A percentile compares a stretch with the other conserved stretches of the same genome.
These are phyloP conservation scores for Xylaria sp. DNA, from an alignment of 2,329 filamentous ascomycete species.

Conservation along the genomic window DNA sequence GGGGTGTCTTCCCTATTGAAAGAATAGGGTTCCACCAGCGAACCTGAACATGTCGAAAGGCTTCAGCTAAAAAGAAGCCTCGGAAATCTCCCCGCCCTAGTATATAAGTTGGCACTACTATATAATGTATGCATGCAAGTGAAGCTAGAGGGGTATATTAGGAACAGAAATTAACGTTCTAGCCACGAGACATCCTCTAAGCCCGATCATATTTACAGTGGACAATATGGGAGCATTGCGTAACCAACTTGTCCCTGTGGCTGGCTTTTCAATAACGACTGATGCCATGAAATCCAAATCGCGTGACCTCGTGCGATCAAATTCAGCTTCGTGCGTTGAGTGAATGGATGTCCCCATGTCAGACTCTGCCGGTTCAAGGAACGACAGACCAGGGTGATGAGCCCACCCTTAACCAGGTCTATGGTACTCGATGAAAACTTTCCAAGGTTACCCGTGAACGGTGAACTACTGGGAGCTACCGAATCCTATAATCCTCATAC, in stretches of 20 bases:
- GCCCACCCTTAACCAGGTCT: neutral
- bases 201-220: neutral
- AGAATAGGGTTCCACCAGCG: no score
- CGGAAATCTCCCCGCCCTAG: no score
- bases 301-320: slow-evolving; percentile 12
- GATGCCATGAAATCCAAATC: slow-evolving; percentile 6
- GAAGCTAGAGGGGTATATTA: neutral
- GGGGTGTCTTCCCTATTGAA: no score
- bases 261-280: neutral
- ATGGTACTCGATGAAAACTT: neutral
- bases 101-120: no score
- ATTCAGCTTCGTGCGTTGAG: slow-evolving; percentile 9
- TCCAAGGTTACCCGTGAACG: neutral
- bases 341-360: neutral
- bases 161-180: neutral
- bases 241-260: neutral
- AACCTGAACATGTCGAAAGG: no score
- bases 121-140: no score
- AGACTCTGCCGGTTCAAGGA: neutral
- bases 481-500: neutral
- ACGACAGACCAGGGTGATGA: neutral
- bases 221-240: neutral
- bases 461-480: neutral
- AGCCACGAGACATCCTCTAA: neutral
- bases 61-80: no score